Conservation (phyloP, 805 yeast genomes). For the Zygotorulaspora florentina region DNA sequence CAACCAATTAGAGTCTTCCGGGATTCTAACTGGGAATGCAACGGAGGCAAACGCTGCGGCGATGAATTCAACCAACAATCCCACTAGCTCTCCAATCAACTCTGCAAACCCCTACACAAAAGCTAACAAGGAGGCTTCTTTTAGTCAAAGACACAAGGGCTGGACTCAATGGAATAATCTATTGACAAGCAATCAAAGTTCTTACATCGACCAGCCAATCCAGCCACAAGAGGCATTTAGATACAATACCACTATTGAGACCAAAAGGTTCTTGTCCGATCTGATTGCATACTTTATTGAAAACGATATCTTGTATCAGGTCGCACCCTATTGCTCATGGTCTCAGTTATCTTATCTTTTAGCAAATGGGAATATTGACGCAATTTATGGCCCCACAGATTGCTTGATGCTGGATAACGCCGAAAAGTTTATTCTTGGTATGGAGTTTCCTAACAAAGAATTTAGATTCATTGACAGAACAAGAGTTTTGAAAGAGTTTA, state of each 20-base stretch:
- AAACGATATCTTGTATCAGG: slow-evolving; percentile 56
- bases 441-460: slow-evolving; percentile 62
- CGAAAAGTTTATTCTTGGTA: slow-evolving; percentile 66
- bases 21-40: slow-evolving; percentile 24
- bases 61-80: slow-evolving; percentile 6
- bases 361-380: slow-evolving; percentile 55
- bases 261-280: slow-evolving; percentile 49
- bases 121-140: slow-evolving; percentile 31
- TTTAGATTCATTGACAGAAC: slow-evolving; percentile 62
- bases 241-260: slow-evolving; percentile 46
- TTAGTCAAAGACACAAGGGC: slow-evolving; percentile 43
- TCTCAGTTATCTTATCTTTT: slow-evolving; percentile 73
- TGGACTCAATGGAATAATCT: slow-evolving; percentile 44
- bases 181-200: slow-evolving; percentile 31
- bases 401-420: slow-evolving; percentile 55
- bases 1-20: slow-evolving; percentile 33
- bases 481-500: slow-evolving; percentile 56
- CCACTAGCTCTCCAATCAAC: slow-evolving; percentile 10
- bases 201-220: slow-evolving; percentile 35
- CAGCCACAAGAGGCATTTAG: slow-evolving; percentile 48
- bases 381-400: slow-evolving; percentile 83
- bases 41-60: slow-evolving; percentile 22
- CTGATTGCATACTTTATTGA: slow-evolving; percentile 55
- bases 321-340: slow-evolving; percentile 81
- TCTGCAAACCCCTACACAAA: slow-evolving; percentile 15